A percentile compares a stretch with the other conserved stretches of the same genome.
These are phyloP conservation scores for Starmerella potacharoeniae DNA, from an alignment of 805 yeast species.

Conservation along the genomic window DNA sequence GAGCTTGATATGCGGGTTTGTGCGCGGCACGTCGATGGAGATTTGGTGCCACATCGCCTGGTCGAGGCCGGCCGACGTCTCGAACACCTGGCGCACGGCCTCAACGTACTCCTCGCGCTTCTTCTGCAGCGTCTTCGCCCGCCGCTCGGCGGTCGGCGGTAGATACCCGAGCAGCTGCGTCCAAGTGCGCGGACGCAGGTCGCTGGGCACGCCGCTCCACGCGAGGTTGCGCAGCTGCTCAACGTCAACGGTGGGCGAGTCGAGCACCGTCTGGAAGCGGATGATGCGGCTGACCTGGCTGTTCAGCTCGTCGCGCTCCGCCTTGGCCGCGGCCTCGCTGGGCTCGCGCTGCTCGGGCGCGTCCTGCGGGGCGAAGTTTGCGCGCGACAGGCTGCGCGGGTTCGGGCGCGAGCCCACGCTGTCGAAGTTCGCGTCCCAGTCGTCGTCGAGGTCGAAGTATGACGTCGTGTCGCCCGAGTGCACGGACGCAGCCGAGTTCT, in stretches of 20 bases:
- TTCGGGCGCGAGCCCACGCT: conserved; percentile 19
- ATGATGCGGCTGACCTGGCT: conserved; percentile 50
- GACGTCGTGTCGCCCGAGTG: conserved; percentile 20
- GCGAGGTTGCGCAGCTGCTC: conserved; percentile 63
- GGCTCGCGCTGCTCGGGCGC: conserved; percentile 11
- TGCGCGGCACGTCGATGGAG: conserved; percentile 85
- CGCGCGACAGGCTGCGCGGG: conserved; percentile 15
- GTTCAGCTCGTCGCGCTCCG: conserved; percentile 45
- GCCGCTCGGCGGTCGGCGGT: conserved; percentile 72
- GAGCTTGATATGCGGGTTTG: conserved; percentile 72
- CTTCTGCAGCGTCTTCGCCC: conserved; percentile 55
- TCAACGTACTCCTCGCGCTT: conserved; percentile 78
- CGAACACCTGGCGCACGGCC: conserved; percentile 57
- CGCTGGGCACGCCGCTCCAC: conserved; percentile 89
- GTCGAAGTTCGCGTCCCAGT: conserved; percentile 77
- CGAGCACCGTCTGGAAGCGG: conserved; percentile 54
- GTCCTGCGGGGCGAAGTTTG: conserved; percentile 2
- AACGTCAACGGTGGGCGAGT: conserved; percentile 46
- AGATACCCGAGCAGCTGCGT: conserved; percentile 79
- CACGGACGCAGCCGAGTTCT: conserved; percentile 8
- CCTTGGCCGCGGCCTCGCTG: conserved; percentile 29
- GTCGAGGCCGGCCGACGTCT: conserved; percentile 42
- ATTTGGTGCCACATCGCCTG: conserved; percentile 90
- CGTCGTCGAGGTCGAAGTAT: conserved; percentile 72
- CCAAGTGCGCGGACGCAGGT: conserved; percentile 77